Base-by-base conservation (phyloP, 176 grass and related monocot species). In the Rhipidocladum racemiflorum region DNA sequence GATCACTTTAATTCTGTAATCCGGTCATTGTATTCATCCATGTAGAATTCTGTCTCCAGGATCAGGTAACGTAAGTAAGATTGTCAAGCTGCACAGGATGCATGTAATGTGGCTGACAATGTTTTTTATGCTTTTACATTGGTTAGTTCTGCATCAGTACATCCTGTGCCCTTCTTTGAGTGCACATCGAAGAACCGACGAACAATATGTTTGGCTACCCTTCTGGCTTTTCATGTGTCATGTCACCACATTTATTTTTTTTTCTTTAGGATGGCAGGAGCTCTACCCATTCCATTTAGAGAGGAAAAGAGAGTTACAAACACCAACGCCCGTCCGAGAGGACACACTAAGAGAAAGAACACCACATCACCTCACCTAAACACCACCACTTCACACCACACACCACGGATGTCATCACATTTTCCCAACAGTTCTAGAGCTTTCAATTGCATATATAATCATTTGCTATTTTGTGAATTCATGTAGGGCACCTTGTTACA, bases 61-160 rank as follows among this genome's bases (percentile, higher is more conserved):
- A 71, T 65, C 39, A 34, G 66, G 5, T 76, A 24, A 35, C n/a
- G 6, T 7, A 57, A 38, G 15, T 67, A 67, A 34, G 9, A 44
- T 32, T 39, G 38, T 65, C 62, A 46, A 56, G 28, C 38, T 49
- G 20, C 36, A 39, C 59, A 46, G 0, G 16, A 73, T 74, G 61
- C 49, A 84, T 88, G 65, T 54, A 17, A 64, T 82, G 66, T 23
- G 4, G 59, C 39, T 72, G 75, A 54, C 15, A 15, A 40, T 9
- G 4, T 35, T 53, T 18, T 4, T 32, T 68, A 9, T 46, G 57
- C 36, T 66, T 11, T 16, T 32, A 72, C 43, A 44, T 45, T 74
- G 23, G 48, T 83, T 57, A 66, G 3, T 44, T 74, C 18, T 74
- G 18, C 32, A 44, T 50, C 45, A 20, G 17, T 55, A 59, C 17